phyloP scores from a whole-genome alignment of 805 yeast species.

The Yarrowia phangngaensis region DNA sequence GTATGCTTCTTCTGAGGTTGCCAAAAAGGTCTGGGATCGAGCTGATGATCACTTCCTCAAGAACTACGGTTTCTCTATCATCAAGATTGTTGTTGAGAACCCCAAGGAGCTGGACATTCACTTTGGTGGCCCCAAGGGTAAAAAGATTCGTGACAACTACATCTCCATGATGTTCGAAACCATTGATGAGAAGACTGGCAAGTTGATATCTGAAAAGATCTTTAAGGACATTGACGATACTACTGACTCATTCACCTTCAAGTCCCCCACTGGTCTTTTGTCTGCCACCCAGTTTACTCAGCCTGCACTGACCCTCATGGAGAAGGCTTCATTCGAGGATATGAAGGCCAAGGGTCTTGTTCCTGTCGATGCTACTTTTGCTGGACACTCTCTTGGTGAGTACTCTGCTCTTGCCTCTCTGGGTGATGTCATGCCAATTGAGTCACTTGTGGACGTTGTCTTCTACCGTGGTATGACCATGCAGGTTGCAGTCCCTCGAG shows the following conservation, averaged over 20 bases:
- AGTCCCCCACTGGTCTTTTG: constrained; percentile 88
- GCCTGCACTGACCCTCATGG: constrained; percentile 99
- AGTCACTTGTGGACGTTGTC: constrained; percentile 92
- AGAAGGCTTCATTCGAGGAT: constrained; percentile 97
- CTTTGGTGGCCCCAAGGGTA: constrained; percentile 97
- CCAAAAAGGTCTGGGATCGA: constrained; percentile 94
- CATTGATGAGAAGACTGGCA: constrained; percentile 69
- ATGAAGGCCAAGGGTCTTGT: constrained; percentile 93
- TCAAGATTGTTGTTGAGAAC: constrained; percentile 91
- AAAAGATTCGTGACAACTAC: constrained; percentile 89
- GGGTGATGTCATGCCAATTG: constrained; percentile 98
- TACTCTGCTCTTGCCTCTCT: constrained; percentile 95
- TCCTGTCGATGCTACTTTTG: constrained; percentile 89
- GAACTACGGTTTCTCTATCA: constrained; percentile 95
- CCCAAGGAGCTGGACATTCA: constrained; percentile 94
- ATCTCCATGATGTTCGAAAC: constrained; percentile 97
- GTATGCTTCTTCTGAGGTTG: constrained; percentile 85
- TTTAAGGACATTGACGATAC: constrained; percentile 83
- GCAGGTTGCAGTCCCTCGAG: constrained; percentile 99
- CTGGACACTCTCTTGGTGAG: constrained; percentile 99
- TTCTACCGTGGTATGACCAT: constrained; percentile 99
- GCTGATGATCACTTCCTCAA: constrained; percentile 90
- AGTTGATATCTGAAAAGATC: constrained; percentile 84
- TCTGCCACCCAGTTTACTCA: constrained; percentile 99
- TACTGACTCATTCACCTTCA: constrained; percentile 82